Conservation (phyloP, 2,329 filamentous ascomycete genomes). For the Scytalidium sp. region DNA sequence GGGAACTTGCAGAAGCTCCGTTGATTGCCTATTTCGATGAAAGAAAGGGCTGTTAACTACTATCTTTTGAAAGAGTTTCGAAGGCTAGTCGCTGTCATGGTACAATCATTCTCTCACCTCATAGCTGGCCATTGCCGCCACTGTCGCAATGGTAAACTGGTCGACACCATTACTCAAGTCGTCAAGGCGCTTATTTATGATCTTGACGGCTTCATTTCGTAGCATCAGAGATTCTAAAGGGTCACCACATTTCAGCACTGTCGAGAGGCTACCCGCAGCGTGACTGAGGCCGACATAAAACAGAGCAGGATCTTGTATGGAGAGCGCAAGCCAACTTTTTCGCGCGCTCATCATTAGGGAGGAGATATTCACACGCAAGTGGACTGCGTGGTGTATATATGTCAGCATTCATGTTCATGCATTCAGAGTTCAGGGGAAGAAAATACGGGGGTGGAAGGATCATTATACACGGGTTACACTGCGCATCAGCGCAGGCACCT, state of each 20-base stretch:
- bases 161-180: slow-evolving; percentile 3
- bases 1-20: slow-evolving; percentile 5
- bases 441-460: no score
- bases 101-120: slow-evolving; percentile 7
- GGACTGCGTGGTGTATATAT: no score
- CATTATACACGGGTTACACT: no score
- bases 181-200: slow-evolving; percentile 11
- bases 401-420: no score
- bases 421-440: no score
- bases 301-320: slow-evolving; percentile 10
- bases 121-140: slow-evolving; percentile 14
- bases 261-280: slow-evolving; percentile 13
- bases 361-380: no score
- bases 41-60: not conserved
- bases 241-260: slow-evolving; percentile 7
- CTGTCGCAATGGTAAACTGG: slow-evolving; percentile 11
- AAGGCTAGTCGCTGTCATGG: not conserved
- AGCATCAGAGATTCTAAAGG: slow-evolving; percentile 12
- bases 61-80: no score
- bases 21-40: slow-evolving; percentile 9
- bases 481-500: no score
- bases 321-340: slow-evolving; percentile 11
- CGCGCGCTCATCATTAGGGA: slow-evolving; percentile 12
- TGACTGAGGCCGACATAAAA: slow-evolving; percentile 14
- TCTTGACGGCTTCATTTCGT: slow-evolving; percentile 12